Percentiles rank a stretch among this genome's conserved stretches.
Evolutionary conservation across 2,329 filamentous ascomycete species (phyloP).

Genomic region (Fusarium floridanum): DNA sequence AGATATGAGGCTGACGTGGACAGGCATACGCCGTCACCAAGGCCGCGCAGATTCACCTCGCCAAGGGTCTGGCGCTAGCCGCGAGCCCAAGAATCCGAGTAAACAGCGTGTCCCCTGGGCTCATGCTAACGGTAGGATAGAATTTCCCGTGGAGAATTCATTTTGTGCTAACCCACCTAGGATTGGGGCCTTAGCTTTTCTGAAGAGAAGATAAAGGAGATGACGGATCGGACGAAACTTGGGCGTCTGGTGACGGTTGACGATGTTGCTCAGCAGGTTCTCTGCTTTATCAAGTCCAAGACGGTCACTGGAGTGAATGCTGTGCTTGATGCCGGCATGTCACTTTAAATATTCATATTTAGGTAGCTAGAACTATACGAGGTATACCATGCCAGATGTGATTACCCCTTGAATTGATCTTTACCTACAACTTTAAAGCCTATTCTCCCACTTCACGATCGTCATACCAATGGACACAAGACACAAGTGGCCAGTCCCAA

Average conservation of each 20-base stretch:
- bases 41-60: constrained; percentile 74
- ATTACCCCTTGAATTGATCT: neutral
- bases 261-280: constrained; percentile 67
- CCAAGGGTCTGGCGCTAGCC: constrained; percentile 66
- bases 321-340: constrained; percentile 57
- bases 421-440: neutral
- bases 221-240: constrained; percentile 69
- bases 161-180: constrained; percentile 23
- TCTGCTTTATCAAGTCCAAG: constrained; percentile 61
- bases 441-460: constrained; percentile 69
- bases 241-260: constrained; percentile 67
- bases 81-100: constrained; percentile 69
- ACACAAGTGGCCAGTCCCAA: constrained; percentile 62
- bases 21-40: constrained; percentile 83
- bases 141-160: accelerated
- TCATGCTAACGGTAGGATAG: constrained; percentile 59
- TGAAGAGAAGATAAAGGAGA: constrained; percentile 66
- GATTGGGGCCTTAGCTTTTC: constrained; percentile 76
- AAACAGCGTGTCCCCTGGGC: constrained; percentile 69
- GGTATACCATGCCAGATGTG: neutral
- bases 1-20: neutral
- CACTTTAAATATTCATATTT: neutral
- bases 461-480: constrained; percentile 62
- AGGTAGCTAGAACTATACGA: neutral
- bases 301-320: constrained; percentile 66